Evolutionary conservation across 306 rosid species (phyloP), one percentile per base, ranked within the genome.

Genomic region (Astragalus membranaceus): DNA sequence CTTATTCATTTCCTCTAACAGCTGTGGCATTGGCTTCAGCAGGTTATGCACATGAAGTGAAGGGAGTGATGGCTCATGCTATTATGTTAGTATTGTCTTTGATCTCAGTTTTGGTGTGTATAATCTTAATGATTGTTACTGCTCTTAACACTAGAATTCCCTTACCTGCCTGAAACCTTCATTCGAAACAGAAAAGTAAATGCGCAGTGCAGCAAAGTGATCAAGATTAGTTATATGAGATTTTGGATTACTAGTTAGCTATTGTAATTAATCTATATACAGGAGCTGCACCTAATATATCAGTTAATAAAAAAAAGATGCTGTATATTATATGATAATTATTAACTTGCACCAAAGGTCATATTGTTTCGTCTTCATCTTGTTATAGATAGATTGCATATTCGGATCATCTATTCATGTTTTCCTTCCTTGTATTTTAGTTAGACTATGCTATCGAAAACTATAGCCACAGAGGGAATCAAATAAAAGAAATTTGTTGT

Each of bases 21-120:
- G 75, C 70, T 3, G 67, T 85, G 56, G 86, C 85, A 56, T 41
- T 88, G 70, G 92, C 92, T 60, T 86, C 90, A 46, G 36, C 79
- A 13, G 60, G 78, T 33, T 83, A 83, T 60, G 88, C 88, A n/a
- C 76, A 72, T 36, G 59, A 78, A 56, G 82, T 81, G n/a, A 72
- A 81, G 15, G 86, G 84, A 13, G 37, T 44, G 4, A 36, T 64
- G 33, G 69, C 88, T 11, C 85, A 78, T 44, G 49, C 41, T 2
- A 55, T 84, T 23, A 81, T 72, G 86, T 74, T 78, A 30, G 8
- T 75, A 4, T 48, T 84, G 13, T 72, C 79, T n/a, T 50, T 64
- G 0, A 8, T 84, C 47, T 84, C 86, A 2, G 80, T 64, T 64
- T 53, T 79, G 70, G 86, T 81, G 59, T 78, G 63, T 49, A 9